phyloP scores from a whole-genome alignment of 2,329 filamentous ascomycete species.

The Pseudophaeomoniella oleicola region DNA sequence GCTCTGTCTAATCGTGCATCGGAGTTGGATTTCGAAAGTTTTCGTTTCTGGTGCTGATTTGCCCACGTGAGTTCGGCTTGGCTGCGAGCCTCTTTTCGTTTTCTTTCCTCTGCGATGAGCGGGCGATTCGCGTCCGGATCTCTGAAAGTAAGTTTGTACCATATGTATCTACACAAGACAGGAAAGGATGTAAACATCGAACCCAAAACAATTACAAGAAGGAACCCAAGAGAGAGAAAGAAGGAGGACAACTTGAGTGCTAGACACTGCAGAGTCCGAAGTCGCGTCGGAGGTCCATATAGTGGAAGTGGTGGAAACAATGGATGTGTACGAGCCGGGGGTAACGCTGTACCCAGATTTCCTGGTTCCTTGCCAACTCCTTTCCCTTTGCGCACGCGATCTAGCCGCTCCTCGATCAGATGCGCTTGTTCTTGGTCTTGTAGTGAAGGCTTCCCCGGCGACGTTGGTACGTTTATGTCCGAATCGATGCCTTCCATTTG shows the following conservation, averaged over 20 bases:
- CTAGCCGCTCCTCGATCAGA: conserved; percentile 2
- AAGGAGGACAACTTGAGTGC: conserved; percentile 55
- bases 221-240: conserved; percentile 62
- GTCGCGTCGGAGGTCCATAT: conserved; percentile 58
- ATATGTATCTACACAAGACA: conserved; percentile 30
- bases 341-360: conserved; percentile 23
- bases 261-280: conserved; percentile 51
- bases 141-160: conserved; percentile 40
- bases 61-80: conserved; percentile 51
- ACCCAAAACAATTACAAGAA: conserved; percentile 61
- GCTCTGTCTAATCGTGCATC: conserved; percentile 29
- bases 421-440: conserved; percentile 1
- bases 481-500: conserved; percentile 6
- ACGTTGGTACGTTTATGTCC: neutral
- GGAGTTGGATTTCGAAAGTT: conserved; percentile 16
- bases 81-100: conserved; percentile 40
- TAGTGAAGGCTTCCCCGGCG: neutral
- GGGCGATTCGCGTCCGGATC: conserved; percentile 48
- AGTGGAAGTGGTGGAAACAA: conserved; percentile 73
- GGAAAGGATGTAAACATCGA: conserved; percentile 56
- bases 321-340: conserved; percentile 58
- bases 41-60: conserved; percentile 23
- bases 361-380: conserved; percentile 1
- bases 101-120: conserved; percentile 59
- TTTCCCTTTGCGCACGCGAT: conserved; percentile 4